Evolutionary conservation across 768 basidiomycete genomes (phyloP).

Genomic region (Suillus decipiens): DNA sequence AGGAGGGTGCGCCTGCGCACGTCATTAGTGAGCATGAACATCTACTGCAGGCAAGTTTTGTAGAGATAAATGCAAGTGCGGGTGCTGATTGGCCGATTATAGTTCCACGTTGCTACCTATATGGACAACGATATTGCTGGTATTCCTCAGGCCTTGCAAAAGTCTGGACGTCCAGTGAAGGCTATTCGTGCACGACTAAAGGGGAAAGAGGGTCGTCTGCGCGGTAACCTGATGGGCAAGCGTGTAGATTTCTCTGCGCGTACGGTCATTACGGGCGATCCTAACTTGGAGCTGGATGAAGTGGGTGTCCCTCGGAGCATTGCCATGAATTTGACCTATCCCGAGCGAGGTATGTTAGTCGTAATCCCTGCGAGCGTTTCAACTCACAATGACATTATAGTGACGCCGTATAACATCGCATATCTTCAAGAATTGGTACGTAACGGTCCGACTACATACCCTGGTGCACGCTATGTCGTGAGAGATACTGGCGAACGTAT

Average conservation of each 20-base stretch:
- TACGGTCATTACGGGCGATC: conserved; percentile 99
- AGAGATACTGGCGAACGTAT: conserved; percentile 97
- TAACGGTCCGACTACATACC: conserved; percentile 93
- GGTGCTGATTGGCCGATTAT: conserved; percentile 6
- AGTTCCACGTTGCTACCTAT: conserved; percentile 99
- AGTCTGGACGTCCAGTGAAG: conserved; percentile 96
- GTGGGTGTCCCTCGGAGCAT: conserved; percentile 96
- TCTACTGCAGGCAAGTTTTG: conserved; percentile 76
- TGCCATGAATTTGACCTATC: conserved; percentile 97
- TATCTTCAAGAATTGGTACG: conserved; percentile 94
- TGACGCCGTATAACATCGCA: conserved; percentile 95
- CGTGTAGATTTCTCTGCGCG: conserved; percentile 99
- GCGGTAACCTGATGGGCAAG: conserved; percentile 99
- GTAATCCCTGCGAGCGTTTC: neutral
- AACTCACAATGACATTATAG: conserved; percentile 41
- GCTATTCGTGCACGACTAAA: conserved; percentile 97
- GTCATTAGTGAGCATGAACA: conserved; percentile 97
- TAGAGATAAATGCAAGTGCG: neutral
- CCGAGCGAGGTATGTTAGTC: conserved; percentile 77
- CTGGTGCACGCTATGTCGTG: conserved; percentile 95
- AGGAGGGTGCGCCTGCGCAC: conserved; percentile 95
- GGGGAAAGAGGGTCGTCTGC: conserved; percentile 97
- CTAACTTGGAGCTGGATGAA: conserved; percentile 93
- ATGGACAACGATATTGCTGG: conserved; percentile 99
- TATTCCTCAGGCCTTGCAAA: conserved; percentile 95